Percentiles rank a stretch among this genome's conserved stretches.
These are phyloP conservation scores for Daedalea quercina DNA, from an alignment of 768 basidiomycete genomes.

Conservation along the genomic window DNA sequence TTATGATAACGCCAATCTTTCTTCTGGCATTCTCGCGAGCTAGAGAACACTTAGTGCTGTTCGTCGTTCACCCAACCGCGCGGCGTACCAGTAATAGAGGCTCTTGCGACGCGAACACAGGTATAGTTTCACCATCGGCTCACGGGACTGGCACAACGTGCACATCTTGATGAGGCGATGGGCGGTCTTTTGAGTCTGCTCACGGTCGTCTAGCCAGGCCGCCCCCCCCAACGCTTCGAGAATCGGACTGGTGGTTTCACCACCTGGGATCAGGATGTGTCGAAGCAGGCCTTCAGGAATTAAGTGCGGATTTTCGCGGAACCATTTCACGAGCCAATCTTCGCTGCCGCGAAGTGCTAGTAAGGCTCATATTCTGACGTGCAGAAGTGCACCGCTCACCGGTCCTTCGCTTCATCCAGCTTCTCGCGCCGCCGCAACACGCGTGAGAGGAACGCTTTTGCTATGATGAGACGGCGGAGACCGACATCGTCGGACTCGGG, in stretches of 20 bases:
- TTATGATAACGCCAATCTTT: constrained; percentile 19
- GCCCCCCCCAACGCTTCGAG: not conserved
- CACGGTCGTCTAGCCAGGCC: not conserved
- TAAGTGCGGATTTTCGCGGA: constrained; percentile 2
- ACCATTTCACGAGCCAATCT: constrained; percentile 2
- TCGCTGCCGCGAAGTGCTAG: not conserved
- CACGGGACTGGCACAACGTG: not conserved
- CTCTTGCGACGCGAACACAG: not conserved
- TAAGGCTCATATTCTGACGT: not conserved
- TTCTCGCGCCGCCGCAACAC: not conserved
- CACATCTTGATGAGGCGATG: not conserved
- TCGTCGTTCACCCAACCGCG: not conserved
- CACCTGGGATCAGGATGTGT: not conserved
- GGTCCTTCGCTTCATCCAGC: not conserved
- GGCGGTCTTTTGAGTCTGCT: constrained; percentile 2
- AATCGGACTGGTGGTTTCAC: not conserved
- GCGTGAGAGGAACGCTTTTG: not conserved
- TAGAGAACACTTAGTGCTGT: not conserved
- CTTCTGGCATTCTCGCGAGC: constrained; percentile 21
- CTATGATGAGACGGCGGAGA: not conserved
- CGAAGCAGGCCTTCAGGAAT: not conserved
- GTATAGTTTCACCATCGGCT: not conserved
- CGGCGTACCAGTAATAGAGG: constrained; percentile 1
- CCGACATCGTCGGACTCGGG: not conserved
- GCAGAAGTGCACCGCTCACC: not conserved